Evolutionary conservation across 768 basidiomycete genomes (phyloP).

Genomic region (Boletus rubroflammeus): DNA sequence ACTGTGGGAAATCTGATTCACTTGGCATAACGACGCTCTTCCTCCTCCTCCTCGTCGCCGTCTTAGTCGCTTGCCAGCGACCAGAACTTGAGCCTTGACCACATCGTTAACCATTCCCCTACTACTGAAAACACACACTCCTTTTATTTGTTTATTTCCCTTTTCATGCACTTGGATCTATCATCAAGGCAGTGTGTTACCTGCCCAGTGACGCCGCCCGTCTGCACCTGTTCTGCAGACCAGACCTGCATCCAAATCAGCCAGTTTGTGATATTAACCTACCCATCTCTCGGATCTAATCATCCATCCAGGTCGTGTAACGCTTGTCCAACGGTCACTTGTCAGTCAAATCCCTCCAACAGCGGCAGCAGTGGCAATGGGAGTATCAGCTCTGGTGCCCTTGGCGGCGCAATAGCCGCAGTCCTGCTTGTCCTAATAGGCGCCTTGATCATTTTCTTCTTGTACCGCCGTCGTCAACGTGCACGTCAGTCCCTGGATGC

Average conservation of each 20-base stretch:
- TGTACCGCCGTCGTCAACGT: conserved; percentile 59
- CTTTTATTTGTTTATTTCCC: conserved; percentile 26
- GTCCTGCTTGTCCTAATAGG: conserved; percentile 56
- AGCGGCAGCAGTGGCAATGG: conserved; percentile 27
- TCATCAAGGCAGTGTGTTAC: conserved; percentile 45
- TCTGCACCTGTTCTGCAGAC: conserved; percentile 53
- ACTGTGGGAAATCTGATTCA: conserved; percentile 3
- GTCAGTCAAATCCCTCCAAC: conserved; percentile 36
- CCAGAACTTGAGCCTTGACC: conserved; percentile 23
- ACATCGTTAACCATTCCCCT: conserved; percentile 15
- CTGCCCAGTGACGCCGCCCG: conserved; percentile 45
- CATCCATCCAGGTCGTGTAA: conserved; percentile 48
- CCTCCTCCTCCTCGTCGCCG: not conserved
- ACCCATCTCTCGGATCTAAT: conserved; percentile 4
- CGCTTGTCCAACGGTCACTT: conserved; percentile 51
- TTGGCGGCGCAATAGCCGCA: conserved; percentile 72
- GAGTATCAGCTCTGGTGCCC: conserved; percentile 62
- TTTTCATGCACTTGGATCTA: conserved; percentile 35
- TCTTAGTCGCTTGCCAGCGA: conserved; percentile 17
- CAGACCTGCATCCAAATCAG: conserved; percentile 59
- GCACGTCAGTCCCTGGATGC: conserved; percentile 34
- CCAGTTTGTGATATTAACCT: conserved; percentile 40
- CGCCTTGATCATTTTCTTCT: conserved; percentile 50
- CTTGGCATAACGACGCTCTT: conserved; percentile 2
- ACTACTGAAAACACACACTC: conserved; percentile 27